Base-by-base conservation (phyloP, 78 protist species). In the Acrasis kona region DNA sequence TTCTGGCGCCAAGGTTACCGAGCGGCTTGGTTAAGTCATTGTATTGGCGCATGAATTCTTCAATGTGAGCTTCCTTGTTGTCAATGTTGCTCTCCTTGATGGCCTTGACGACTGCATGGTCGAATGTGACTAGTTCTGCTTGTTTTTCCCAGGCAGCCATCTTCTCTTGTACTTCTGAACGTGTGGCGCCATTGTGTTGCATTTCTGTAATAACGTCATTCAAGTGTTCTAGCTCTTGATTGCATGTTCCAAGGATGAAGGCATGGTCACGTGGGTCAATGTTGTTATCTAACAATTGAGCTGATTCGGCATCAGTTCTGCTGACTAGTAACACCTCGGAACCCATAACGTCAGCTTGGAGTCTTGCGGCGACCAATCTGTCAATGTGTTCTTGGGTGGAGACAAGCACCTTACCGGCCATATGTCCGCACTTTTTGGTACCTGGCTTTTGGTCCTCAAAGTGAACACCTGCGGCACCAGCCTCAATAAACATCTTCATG, bases 401-500 rank as follows among this genome's bases (percentile, higher is more conserved):
- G 29, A 88, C 86, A 10, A 85, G 68, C 27, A 84, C 94, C 71
- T 90, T 90, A 10, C 94, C 94, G 36, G 90, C 94, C 91, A 86
- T 76, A 58, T 80, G 85, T 5, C 92, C 96, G 72, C 92, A 87
- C 78, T 89, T 89, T 81, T 89, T 89, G 9, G 93, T 84, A 32
- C 93, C 93, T 39, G 86, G 87, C 65, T 72, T 58, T 87, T 93
- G 97, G 81, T 93, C 97, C 82, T 93, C 97, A 58, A 89, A 77
- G 87, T 93, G 97, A 34, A 93, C 83, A 4, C 92, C 97, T 39
- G 94, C 83, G 1, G 97, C 97, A 40, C 97, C 97, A 27, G 89
- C 82, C 72, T 93, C 94, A 67, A 89, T 78, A 78, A 90, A 82
- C 74, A 84, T 32, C 91, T 88, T 93, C 70, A 86, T 87, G 36